phyloP scores from a whole-genome alignment of 1,139 yeast genomes.

The Candida freyschussii region DNA sequence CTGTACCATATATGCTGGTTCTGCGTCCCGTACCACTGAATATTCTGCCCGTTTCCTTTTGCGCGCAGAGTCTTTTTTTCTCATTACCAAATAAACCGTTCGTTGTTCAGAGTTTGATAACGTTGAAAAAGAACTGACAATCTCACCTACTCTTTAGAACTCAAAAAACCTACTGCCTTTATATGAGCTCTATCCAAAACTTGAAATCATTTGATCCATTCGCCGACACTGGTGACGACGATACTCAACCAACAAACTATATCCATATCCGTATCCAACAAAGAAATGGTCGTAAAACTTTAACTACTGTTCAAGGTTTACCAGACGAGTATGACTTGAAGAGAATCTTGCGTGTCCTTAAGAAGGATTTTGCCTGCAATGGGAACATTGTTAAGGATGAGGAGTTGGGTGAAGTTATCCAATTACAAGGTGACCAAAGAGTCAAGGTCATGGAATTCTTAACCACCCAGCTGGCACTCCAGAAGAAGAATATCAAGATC shows the following conservation, averaged over 20 bases:
- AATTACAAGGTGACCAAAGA: slow-evolving; percentile 98
- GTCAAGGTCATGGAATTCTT: slow-evolving; percentile 92
- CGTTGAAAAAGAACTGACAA: no score
- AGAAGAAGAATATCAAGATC: slow-evolving; percentile 94
- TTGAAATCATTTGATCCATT: slow-evolving; percentile 97
- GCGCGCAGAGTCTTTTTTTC: no score
- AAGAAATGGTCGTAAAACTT: slow-evolving; percentile 98
- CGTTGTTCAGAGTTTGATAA: no score
- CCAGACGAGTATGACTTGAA: slow-evolving; percentile 94
- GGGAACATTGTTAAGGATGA: slow-evolving; percentile 97
- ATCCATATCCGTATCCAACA: slow-evolving; percentile 99
- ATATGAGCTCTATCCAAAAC: slow-evolving; percentile 92
- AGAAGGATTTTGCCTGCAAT: slow-evolving; percentile 98
- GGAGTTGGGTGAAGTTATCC: slow-evolving; percentile 95
- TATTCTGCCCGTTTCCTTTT: no score
- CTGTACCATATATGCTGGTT: no score
- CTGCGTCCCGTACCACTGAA: no score
- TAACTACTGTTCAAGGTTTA: slow-evolving; percentile 97
- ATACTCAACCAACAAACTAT: slow-evolving; percentile 91
- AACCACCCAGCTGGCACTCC: slow-evolving; percentile 79
- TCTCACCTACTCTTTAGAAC: slow-evolving; percentile 34
- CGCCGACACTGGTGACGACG: slow-evolving; percentile 99
- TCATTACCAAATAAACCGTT: no score
- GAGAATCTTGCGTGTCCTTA: slow-evolving; percentile 87
- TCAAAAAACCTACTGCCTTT: slow-evolving; percentile 32